A percentile compares a stretch with the other conserved stretches of the same genome.
Evolutionary conservation across 331 rosid species (phyloP).

Genomic region (Malus hybrid): DNA sequence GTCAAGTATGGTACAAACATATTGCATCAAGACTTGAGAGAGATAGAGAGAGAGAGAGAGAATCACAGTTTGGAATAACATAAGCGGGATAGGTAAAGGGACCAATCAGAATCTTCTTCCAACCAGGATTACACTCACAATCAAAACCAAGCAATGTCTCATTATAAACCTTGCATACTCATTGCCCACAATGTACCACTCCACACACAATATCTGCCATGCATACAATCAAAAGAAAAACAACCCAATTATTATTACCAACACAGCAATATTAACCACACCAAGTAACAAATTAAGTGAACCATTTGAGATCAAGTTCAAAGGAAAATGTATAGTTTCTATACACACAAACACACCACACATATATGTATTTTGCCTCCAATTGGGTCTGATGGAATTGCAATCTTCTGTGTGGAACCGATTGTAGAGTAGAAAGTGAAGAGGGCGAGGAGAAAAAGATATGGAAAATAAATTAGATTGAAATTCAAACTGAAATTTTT

Average conservation of each 20-base stretch:
- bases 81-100: slow-evolving; percentile 16
- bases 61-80: slow-evolving; percentile 32
- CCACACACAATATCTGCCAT: slow-evolving; percentile 15
- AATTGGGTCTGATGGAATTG: neutral
- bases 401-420: neutral
- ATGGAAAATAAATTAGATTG: neutral
- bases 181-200: slow-evolving; percentile 26
- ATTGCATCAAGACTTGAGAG: no score
- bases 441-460: slow-evolving; percentile 19
- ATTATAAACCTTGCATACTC: slow-evolving; percentile 29
- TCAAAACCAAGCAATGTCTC: slow-evolving; percentile 26
- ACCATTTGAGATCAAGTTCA: no score
- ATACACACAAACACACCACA: no score
- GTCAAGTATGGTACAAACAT: no score
- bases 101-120: slow-evolving; percentile 21
- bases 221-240: neutral
- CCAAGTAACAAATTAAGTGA: neutral
- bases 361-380: neutral
- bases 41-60: neutral
- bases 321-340: no score
- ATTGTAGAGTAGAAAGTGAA: neutral
- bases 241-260: neutral
- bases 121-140: slow-evolving; percentile 30
- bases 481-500: neutral
- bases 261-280: neutral